Conservation (phyloP, 2,329 filamentous ascomycete genomes). For the Colletotrichum tanaceti region DNA sequence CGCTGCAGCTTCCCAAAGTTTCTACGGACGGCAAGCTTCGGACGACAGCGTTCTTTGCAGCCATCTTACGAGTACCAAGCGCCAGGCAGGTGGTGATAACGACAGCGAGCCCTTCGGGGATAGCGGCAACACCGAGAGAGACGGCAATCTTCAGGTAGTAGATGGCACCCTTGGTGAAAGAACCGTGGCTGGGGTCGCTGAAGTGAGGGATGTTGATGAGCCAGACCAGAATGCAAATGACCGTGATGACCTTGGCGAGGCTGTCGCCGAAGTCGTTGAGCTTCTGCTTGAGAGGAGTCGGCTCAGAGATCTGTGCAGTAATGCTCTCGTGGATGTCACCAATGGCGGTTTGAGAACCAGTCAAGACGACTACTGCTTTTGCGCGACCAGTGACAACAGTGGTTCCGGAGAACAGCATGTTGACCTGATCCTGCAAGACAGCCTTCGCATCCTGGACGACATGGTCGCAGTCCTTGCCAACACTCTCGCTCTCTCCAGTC, state of each 20-base stretch:
- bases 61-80: conserved; percentile 97
- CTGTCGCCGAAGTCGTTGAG: conserved; percentile 97
- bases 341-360: conserved; percentile 91
- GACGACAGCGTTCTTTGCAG: conserved; percentile 96
- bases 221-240: conserved; percentile 97
- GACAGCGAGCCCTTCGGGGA: conserved; percentile 95
- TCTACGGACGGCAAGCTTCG: conserved; percentile 96
- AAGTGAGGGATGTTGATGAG: conserved; percentile 99
- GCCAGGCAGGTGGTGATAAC: conserved; percentile 99
- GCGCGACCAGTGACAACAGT: conserved; percentile 96
- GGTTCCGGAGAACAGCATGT: conserved; percentile 98
- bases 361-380: conserved; percentile 89
- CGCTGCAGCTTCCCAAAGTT: conserved; percentile 97
- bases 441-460: conserved; percentile 81
- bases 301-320: conserved; percentile 95
- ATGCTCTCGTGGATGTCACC: conserved; percentile 99
- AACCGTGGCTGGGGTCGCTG: conserved; percentile 91
- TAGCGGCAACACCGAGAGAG: conserved; percentile 96
- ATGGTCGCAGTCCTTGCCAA: conserved; percentile 80
- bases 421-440: conserved; percentile 96
- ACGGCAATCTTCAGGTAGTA: conserved; percentile 99
- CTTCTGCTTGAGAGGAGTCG: conserved; percentile 97
- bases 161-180: conserved; percentile 95
- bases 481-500: conserved; percentile 97
- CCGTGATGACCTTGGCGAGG: conserved; percentile 96